Evolutionary conservation across 1,139 yeast species (phyloP), one percentile per base, ranked within the genome.

Genomic region (Nakaseomyces glabratus): DNA sequence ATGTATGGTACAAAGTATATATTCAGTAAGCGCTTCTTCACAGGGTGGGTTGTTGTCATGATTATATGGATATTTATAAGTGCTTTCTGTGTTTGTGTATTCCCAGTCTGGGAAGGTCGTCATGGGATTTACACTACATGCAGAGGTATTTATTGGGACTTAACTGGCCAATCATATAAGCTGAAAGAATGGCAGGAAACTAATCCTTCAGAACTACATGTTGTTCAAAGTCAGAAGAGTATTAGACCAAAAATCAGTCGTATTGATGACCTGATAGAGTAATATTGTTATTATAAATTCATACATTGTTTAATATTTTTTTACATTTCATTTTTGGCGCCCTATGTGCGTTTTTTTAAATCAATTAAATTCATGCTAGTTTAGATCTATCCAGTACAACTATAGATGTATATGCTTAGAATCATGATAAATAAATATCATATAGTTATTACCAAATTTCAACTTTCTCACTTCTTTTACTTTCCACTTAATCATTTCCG

Each of bases 61-160:
- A 73, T 80, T 37, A 73, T 79, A 42, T 79, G 90, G 90, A 63
- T 78, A 32, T 74, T 76, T 60, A 64, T 68, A 48, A 66, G 76
- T 24, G 69, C 71, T 1, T 63, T 68, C 45, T 62, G 71, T 44
- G 84, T 78, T 20, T 66, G 74, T 21, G 28, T 79, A 12, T 73
- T 67, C 40, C 90, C 90, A 15, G 42, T 79, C 18, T 70, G 69
- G 65, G 82, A 80, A 57, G 85, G 90, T 28, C 63, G 86, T 44
- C 58, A 63, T 14, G 84, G 78, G 2, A 70, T 85, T 33, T 68
- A 52, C 49, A 67, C 72, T 21, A 73, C 88, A 1, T 49, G 68
- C 16, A 71, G 93, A 51, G 94, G 93, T 33, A 69, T 82, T 23
- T 82, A 77, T 58, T 82, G 94, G 94, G 95, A 84, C 54, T 46